Evolutionary conservation across 1,284 basidiomycete genomes (phyloP), one percentile per base, ranked within the genome.

Genomic region (Sporisorium sorghi): DNA sequence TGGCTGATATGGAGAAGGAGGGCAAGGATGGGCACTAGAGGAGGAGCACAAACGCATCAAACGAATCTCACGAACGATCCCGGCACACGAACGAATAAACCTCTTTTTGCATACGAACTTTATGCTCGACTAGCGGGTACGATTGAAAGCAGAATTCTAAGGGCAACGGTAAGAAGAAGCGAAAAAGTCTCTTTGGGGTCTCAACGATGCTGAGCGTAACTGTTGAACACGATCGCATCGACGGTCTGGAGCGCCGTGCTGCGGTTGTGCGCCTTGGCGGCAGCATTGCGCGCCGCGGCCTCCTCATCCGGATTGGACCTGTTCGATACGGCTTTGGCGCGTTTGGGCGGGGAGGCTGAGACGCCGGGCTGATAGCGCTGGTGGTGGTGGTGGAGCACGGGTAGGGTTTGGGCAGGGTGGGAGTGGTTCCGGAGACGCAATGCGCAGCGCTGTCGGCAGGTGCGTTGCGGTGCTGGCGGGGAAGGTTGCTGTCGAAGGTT

Each of bases 1-100:
- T 74, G 39, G 58, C 62, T 0, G 62, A 74, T 49, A 46, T 70
- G n/a, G 72, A 74, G 53, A 35, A 49, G 26, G 30, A 67, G 35
- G 43, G 28, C 5, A 50, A 58, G 40, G 33, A 33, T 26, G 30
- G 19, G 9, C 33, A 42, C 10, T 30, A 37, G 14, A 39, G n/a
- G 15, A 40, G 2, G 37, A 40, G 37, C n/a, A 40, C n/a, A n/a
- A n/a, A n/a, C n/a, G n/a, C n/a, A n/a, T n/a, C n/a, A n/a, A n/a
- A n/a, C n/a, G n/a, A n/a, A n/a, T n/a, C n/a, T n/a, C n/a, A n/a
- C n/a, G n/a, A n/a, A n/a, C n/a, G n/a, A n/a, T n/a, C n/a, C n/a
- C n/a, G 3, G 4, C n/a, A 9, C 37, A 40, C 37, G 37, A n/a
- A 40, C 10, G 37, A 9, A 40, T 19, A n/a, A 40, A 40, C n/a